A percentile compares a stretch with the other conserved stretches of the same genome.
These are phyloP conservation scores for Bipolaris sorokiniana DNA, from an alignment of 2,329 filamentous ascomycete species.

Conservation along the genomic window DNA sequence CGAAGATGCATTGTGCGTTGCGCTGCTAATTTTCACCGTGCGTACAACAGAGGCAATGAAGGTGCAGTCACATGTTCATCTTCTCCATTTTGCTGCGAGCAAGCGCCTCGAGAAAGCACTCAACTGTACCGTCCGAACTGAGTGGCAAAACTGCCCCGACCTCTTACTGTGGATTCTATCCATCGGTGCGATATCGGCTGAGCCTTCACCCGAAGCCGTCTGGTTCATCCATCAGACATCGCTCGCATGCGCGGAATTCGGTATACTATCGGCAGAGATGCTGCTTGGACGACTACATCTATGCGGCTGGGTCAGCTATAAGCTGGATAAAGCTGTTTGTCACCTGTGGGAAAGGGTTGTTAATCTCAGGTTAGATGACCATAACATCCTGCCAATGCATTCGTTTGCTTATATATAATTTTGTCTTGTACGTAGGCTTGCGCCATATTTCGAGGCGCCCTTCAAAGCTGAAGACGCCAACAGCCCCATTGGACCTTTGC, in stretches of 20 bases:
- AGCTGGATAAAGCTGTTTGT: constrained; percentile 41
- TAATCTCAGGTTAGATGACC: constrained; percentile 46
- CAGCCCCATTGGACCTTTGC: constrained; percentile 38
- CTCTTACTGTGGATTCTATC: constrained; percentile 48
- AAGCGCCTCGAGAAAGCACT: constrained; percentile 45
- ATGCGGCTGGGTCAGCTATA: constrained; percentile 49
- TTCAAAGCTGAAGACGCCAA: constrained; percentile 24
- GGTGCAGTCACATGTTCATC: constrained; percentile 30
- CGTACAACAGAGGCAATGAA: constrained; percentile 44
- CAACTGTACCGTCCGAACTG: constrained; percentile 38
- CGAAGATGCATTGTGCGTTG: constrained; percentile 46
- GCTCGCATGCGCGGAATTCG: constrained; percentile 42
- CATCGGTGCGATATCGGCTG: constrained; percentile 45
- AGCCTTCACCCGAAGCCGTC: constrained; percentile 36
- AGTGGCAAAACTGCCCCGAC: constrained; percentile 44
- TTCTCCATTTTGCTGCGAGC: constrained; percentile 42
- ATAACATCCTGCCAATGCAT: constrained; percentile 31
- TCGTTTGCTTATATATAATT: constrained; percentile 43
- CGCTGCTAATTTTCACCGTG: constrained; percentile 47
- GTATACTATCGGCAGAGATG: constrained; percentile 31
- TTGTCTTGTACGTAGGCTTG: constrained; percentile 35
- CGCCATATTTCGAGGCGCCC: constrained; percentile 31
- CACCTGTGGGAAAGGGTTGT: constrained; percentile 41
- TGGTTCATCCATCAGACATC: constrained; percentile 47
- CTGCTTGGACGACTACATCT: constrained; percentile 40